Conservation (phyloP, 192 early-diverging fungal species). For the Backusella mclennaniae region DNA sequence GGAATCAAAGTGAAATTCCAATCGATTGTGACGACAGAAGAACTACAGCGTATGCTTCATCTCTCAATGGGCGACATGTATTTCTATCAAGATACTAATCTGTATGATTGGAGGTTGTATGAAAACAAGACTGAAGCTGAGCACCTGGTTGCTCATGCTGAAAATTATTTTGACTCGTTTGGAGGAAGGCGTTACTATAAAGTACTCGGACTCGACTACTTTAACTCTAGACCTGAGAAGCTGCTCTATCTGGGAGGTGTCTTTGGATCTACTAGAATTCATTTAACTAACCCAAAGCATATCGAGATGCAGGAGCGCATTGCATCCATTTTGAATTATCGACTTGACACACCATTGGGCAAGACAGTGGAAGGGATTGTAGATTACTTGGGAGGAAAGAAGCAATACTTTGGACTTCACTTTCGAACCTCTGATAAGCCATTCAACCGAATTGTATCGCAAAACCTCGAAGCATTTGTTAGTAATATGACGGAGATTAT, state of each 20-base stretch:
- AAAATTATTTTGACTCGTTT: constrained; percentile 19
- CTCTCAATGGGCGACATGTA: constrained; percentile 32
- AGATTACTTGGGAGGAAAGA: constrained; percentile 42
- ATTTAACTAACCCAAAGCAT: constrained; percentile 31
- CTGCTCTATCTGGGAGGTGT: constrained; percentile 49
- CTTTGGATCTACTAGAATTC: constrained; percentile 43
- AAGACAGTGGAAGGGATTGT: constrained; percentile 44
- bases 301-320: constrained; percentile 34
- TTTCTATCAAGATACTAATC: constrained; percentile 34
- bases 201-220: constrained; percentile 16
- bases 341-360: constrained; percentile 38
- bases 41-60: background rate
- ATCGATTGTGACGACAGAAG: background rate
- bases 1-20: constrained; percentile 12
- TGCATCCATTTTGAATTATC: constrained; percentile 36
- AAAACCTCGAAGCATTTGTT: background rate
- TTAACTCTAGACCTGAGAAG: constrained; percentile 22
- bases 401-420: constrained; percentile 42
- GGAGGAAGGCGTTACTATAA: background rate
- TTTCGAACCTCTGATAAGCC: constrained; percentile 26
- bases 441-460: background rate
- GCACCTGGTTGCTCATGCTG: background rate
- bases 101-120: constrained; percentile 51
- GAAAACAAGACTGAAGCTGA: constrained; percentile 33
- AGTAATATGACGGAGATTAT: background rate